A percentile compares a stretch with the other conserved stretches of the same genome.
Conservation (phyloP, 768 basidiomycete genomes). For the Tubosaeta brunneosetosa region DNA sequence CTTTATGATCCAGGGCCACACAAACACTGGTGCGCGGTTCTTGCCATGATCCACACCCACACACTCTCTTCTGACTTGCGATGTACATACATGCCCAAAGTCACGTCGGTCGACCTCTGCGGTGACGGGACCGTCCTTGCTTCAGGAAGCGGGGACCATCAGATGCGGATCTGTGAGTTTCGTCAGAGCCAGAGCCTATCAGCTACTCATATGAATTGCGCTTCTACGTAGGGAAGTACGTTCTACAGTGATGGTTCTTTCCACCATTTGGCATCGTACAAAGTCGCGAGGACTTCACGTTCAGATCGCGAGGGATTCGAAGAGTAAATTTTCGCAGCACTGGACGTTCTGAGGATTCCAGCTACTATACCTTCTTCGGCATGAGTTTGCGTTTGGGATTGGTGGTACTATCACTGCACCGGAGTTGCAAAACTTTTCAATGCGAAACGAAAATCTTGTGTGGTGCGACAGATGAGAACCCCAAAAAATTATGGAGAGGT, state of each 20-base stretch:
- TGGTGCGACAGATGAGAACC: too few relatives aligned
- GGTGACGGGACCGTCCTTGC: conserved; percentile 28
- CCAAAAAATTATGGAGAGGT: too few relatives aligned
- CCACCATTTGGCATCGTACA: not conserved
- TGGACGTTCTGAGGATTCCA: conserved; percentile 3
- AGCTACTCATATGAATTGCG: conserved; percentile 7
- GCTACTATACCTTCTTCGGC: not conserved
- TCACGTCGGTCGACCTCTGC: conserved; percentile 38
- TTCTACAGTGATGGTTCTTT: conserved; percentile 17
- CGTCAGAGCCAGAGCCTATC: conserved; percentile 10
- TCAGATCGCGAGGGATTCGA: conserved; percentile 10
- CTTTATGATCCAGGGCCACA: conserved; percentile 35
- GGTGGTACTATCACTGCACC: not conserved
- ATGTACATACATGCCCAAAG: conserved; percentile 10
- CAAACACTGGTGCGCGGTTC: conserved; percentile 31
- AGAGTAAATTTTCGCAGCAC: not conserved
- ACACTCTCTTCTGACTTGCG: conserved; percentile 8
- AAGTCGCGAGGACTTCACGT: not conserved
- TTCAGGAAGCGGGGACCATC: conserved; percentile 35
- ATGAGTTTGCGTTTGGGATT: not conserved
- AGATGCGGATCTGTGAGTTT: conserved; percentile 35
- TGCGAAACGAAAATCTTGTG: too few relatives aligned
- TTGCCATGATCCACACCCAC: conserved; percentile 12
- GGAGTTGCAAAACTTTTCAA: too few relatives aligned
- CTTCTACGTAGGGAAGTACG: conserved; percentile 24